phyloP scores from a whole-genome alignment of 1,284 basidiomycete genomes.

The Ustilago esculenta region DNA sequence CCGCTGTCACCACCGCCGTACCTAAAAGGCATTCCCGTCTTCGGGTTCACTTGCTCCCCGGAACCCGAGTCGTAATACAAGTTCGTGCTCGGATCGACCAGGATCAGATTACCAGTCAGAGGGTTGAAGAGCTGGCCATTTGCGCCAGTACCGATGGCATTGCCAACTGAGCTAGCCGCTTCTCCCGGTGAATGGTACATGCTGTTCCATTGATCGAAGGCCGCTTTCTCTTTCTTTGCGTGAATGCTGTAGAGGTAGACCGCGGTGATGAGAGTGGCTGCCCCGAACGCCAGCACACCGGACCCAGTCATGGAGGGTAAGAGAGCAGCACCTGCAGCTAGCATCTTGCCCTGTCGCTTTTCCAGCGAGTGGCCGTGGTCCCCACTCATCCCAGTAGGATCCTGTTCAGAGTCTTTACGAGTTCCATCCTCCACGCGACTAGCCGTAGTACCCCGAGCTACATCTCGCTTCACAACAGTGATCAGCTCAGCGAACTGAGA shows the following conservation, averaged over 20 bases:
- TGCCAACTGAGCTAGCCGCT: conserved; percentile 28
- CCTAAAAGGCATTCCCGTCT: conserved; percentile 36
- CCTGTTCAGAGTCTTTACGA: neutral
- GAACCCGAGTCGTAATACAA: conserved; percentile 35
- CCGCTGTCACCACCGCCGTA: conserved; percentile 8
- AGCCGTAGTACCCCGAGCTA: neutral
- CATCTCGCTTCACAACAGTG: conserved; percentile 4
- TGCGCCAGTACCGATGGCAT: conserved; percentile 32
- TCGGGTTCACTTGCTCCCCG: conserved; percentile 28
- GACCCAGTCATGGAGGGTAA: conserved; percentile 12
- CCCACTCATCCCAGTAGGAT: neutral
- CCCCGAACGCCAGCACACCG: conserved; percentile 7
- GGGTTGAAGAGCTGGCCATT: conserved; percentile 45
- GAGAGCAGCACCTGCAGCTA: neutral
- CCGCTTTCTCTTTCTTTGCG: conserved; percentile 10
- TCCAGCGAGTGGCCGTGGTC: neutral
- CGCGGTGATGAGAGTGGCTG: conserved; percentile 4
- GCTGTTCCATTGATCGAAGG: conserved; percentile 9
- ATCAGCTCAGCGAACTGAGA: neutral
- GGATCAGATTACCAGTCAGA: conserved; percentile 23
- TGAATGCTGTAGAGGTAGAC: conserved; percentile 29
- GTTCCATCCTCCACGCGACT: neutral
- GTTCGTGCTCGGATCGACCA: conserved; percentile 23
- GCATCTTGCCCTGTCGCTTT: conserved; percentile 5
- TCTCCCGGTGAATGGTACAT: conserved; percentile 24